These are phyloP conservation scores for Rhizomucor miehei DNA, from an alignment of 371 early-diverging fungal species.

Conservation along the genomic window DNA sequence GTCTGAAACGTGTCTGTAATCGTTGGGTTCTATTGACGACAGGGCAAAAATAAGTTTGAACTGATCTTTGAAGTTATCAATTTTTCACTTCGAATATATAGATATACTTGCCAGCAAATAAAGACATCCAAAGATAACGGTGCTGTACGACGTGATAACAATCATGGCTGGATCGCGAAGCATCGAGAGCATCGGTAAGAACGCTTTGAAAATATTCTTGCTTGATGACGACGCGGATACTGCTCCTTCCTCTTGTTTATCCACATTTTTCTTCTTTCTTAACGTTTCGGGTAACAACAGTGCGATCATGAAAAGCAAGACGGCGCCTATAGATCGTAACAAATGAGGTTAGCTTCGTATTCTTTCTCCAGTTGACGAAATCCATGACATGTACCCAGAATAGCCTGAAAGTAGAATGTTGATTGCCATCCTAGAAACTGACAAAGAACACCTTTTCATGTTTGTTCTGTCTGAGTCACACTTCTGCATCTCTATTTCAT, in stretches of 20 bases:
- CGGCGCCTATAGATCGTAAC: slow-evolving; percentile 11
- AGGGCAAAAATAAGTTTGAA: neutral
- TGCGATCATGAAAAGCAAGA: slow-evolving; percentile 15
- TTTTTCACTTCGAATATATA: neutral
- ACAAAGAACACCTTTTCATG: slow-evolving; percentile 50
- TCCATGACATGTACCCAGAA: slow-evolving; percentile 30
- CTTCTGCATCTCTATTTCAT: neutral
- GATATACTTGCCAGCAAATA: slow-evolving; percentile 20
- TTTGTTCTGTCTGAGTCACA: neutral
- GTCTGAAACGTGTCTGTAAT: slow-evolving; percentile 35
- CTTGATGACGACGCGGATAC: neutral
- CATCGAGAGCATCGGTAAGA: slow-evolving; percentile 24
- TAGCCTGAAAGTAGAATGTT: slow-evolving; percentile 62
- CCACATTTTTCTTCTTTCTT: slow-evolving; percentile 4
- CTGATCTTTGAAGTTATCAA: too few species aligned
- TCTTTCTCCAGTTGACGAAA: too few species aligned
- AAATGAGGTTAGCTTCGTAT: too few species aligned
- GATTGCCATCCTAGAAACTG: slow-evolving; percentile 63
- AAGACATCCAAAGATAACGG: slow-evolving; percentile 25
- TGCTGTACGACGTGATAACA: slow-evolving; percentile 23
- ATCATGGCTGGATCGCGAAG: slow-evolving; percentile 22
- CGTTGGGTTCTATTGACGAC: slow-evolving; percentile 29
- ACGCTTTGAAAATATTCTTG: slow-evolving; percentile 4
- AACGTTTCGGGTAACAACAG: slow-evolving; percentile 32
- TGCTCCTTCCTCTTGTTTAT: neutral